Conservation (phyloP, 2,329 filamentous ascomycete genomes). For the Cordyceps cateniannulata region DNA sequence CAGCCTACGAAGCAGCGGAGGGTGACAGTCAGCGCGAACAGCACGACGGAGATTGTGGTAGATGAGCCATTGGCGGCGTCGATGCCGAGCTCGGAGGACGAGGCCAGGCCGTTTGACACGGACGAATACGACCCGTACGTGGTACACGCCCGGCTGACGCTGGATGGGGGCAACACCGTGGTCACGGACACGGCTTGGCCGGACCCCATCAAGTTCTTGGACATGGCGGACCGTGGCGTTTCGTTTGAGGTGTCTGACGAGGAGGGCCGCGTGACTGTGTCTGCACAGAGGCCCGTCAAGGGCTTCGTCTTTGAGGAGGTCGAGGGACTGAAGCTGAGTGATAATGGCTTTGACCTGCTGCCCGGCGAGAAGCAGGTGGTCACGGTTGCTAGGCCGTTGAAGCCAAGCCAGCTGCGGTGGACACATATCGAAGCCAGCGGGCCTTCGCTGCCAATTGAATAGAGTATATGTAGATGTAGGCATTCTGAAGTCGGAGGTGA, state of each 20-base stretch:
- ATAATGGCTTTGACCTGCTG: conserved; percentile 53
- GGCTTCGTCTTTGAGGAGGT: conserved; percentile 48
- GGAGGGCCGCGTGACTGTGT: conserved; percentile 21
- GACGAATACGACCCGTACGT: conserved; percentile 39
- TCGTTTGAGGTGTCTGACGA: conserved; percentile 28
- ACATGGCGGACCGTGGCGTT: conserved; percentile 36
- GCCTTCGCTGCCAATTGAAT: conserved; percentile 6
- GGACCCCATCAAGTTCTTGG: conserved; percentile 55
- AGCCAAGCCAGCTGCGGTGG: conserved; percentile 13
- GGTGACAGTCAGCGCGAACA: conserved; percentile 27
- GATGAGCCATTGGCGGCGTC: conserved; percentile 15
- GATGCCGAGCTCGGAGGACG: conserved; percentile 9
- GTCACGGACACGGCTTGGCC: conserved; percentile 52
- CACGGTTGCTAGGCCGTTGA: conserved; percentile 11
- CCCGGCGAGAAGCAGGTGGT: conserved; percentile 34
- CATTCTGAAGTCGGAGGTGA: not conserved
- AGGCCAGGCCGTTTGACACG: conserved; percentile 23
- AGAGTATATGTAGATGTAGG: not conserved
- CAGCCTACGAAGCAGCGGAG: conserved; percentile 17
- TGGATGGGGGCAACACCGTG: conserved; percentile 30
- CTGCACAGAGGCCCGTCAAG: conserved; percentile 45
- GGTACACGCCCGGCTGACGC: conserved; percentile 37
- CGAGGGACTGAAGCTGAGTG: conserved; percentile 39
- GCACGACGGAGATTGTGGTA: conserved; percentile 30
- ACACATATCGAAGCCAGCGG: conserved; percentile 16